Evolutionary conservation across 257 asterid genomes (phyloP), one percentile per base, ranked within the genome.

Genomic region (Solanum clarkiae): DNA sequence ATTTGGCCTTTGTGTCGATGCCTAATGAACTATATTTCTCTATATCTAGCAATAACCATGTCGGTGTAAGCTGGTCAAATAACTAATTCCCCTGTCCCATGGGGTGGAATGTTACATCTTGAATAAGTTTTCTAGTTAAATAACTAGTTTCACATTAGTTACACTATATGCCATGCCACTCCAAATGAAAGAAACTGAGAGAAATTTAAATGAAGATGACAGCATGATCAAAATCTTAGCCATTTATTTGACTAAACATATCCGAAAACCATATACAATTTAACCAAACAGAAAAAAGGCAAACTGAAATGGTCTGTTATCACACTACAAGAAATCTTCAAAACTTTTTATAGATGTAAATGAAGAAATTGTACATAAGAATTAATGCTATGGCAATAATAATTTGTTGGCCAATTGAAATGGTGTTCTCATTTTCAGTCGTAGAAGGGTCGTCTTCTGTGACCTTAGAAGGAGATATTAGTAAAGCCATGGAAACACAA

Each of bases 391-490:
- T 65, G 24, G 88, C 87, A 81, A 91, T 22, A 18, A 92, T 75
- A 80, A 92, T 51, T 87, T 94, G 99, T 57, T 92, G 93, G 68
- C 84, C 63, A 84, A 95, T 71, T 57, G 99, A 93, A 85, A 95
- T 84, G 59, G 86, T 86, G 57, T 60, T 70, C 75, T 18, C 86
- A 8, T 86, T 80, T 85, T 57, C 85, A 42, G 54, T 71, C 60
- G 86, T 83, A 45, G 42, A 60, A 13, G 89, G 80, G 29, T 59
- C 12, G 42, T 83, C 81, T 75, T 75, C 65, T 24, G 54, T 26
- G 60, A 66, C 18, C 55, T 71, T 84, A 44, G 91, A 55, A 80
- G 94, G 96, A 59, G 93, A 91, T 85, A 86, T 90, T 6, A 92
- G 87, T 66, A 94, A 93, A 47, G 93, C 92, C 94, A 95, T 89